Conservation (phyloP, 2,329 filamentous ascomycete species). For the Fusarium hainanense region DNA sequence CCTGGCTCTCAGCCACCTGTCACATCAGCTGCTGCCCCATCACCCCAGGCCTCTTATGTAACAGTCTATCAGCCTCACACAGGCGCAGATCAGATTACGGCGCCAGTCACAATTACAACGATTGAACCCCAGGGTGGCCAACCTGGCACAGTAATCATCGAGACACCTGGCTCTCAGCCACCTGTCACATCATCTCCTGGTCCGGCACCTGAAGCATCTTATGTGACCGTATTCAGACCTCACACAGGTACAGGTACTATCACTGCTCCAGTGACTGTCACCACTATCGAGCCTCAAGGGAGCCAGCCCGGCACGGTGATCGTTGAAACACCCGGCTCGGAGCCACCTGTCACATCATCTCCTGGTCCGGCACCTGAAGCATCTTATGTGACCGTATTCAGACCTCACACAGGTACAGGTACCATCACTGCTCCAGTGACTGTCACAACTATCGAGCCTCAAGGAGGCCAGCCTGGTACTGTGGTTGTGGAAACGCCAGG, state of each 20-base stretch:
- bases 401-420: constrained; percentile 2
- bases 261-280: constrained; percentile 1
- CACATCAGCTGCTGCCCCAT: neutral
- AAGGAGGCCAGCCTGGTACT: constrained; percentile 13
- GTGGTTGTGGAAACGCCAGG: constrained; percentile 24
- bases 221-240: constrained; percentile 2
- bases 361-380: neutral
- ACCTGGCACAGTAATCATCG: constrained; percentile 21
- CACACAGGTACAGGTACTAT: neutral
- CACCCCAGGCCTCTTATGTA: neutral
- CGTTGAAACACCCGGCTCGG: constrained; percentile 16
- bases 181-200: neutral
- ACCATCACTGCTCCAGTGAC: constrained; percentile 1
- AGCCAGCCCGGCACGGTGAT: constrained; percentile 15
- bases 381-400: constrained; percentile 3
- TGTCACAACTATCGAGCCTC: constrained; percentile 3
- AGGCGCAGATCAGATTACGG: constrained; percentile 5
- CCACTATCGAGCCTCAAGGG: neutral
- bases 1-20: neutral
- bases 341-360: neutral
- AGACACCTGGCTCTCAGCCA: constrained; percentile 10
- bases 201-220: neutral
- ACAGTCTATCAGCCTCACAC: neutral
- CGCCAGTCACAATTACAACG: neutral
- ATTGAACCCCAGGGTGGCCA: neutral